Conservation (phyloP, 306 rosid genomes). For the Delonix regia region DNA sequence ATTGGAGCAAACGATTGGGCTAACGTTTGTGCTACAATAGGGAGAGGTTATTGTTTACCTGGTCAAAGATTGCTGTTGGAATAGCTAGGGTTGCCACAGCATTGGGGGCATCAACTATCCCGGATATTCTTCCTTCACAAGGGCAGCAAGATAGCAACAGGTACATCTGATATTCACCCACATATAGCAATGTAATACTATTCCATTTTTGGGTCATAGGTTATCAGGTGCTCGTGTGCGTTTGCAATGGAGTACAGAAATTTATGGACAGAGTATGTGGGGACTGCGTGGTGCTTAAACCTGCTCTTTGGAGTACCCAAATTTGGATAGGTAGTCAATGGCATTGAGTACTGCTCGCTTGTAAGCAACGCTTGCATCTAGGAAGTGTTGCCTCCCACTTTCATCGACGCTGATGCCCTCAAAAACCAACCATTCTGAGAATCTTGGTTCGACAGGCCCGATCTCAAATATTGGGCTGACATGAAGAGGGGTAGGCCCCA, state of each 20-base stretch:
- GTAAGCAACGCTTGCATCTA: constrained; percentile 73
- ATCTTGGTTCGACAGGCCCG: constrained; percentile 75
- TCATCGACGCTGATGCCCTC: constrained; percentile 75
- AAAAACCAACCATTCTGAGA: constrained; percentile 73
- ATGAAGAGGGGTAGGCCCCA: constrained; percentile 93
- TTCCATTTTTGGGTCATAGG: constrained; percentile 4
- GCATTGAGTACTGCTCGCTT: constrained; percentile 67
- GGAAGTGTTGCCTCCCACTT: constrained; percentile 68
- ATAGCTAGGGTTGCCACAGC: constrained; percentile 71
- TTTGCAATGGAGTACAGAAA: constrained; percentile 10
- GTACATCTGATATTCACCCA: constrained; percentile 46
- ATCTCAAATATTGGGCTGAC: constrained; percentile 87
- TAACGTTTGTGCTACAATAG: no score
- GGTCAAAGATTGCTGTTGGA: constrained; percentile 66
- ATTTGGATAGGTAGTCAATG: constrained; percentile 60
- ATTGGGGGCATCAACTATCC: constrained; percentile 63
- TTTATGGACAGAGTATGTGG: neutral
- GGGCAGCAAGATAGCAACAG: constrained; percentile 68
- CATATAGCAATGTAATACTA: neutral
- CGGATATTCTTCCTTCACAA: constrained; percentile 70
- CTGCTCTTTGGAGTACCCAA: constrained; percentile 74
- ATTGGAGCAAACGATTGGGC: neutral
- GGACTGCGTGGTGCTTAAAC: constrained; percentile 17
- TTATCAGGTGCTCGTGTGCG: neutral
- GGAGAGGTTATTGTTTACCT: constrained; percentile 35